phyloP scores from a whole-genome alignment of 805 yeast species.

The Danielia oregonensis region DNA sequence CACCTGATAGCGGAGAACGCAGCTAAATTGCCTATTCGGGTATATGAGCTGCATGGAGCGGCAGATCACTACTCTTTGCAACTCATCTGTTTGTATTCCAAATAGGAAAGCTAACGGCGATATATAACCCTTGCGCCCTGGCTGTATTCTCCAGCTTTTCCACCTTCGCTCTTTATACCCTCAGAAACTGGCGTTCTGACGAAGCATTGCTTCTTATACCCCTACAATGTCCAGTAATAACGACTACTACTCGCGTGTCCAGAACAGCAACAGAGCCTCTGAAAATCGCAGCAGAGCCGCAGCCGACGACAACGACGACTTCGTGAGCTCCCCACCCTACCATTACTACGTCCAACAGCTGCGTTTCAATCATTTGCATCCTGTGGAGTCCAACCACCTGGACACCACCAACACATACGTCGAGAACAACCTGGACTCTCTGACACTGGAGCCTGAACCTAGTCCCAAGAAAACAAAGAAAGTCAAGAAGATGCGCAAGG shows the following conservation, averaged over 20 bases:
- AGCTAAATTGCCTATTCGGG: neutral
- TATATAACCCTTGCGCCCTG: too few relatives aligned
- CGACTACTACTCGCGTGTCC: slow-evolving; percentile 9
- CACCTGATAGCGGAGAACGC: too few relatives aligned
- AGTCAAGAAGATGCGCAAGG: neutral
- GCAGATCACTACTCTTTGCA: neutral
- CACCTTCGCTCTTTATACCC: neutral
- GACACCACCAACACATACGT: slow-evolving; percentile 16
- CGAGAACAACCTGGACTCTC: slow-evolving; percentile 9
- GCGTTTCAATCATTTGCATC: slow-evolving; percentile 4
- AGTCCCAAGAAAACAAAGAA: neutral
- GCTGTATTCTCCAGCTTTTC: too few relatives aligned
- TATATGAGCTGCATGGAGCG: neutral
- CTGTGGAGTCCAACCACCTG: slow-evolving; percentile 6
- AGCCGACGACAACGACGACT: neutral
- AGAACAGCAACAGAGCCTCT: too few relatives aligned
- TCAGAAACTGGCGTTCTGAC: too few relatives aligned
- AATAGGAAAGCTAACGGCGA: neutral
- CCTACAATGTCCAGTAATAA: too few relatives aligned
- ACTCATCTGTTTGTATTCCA: neutral
- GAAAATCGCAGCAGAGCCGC: too few relatives aligned
- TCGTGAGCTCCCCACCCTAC: slow-evolving; percentile 2
- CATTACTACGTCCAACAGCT: slow-evolving; percentile 3
- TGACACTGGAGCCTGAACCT: slow-evolving; percentile 5
- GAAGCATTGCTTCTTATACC: neutral